Evolutionary conservation across 257 asterid genomes (phyloP), one percentile per base, ranked within the genome.

Genomic region (Nicotiana attenuata): DNA sequence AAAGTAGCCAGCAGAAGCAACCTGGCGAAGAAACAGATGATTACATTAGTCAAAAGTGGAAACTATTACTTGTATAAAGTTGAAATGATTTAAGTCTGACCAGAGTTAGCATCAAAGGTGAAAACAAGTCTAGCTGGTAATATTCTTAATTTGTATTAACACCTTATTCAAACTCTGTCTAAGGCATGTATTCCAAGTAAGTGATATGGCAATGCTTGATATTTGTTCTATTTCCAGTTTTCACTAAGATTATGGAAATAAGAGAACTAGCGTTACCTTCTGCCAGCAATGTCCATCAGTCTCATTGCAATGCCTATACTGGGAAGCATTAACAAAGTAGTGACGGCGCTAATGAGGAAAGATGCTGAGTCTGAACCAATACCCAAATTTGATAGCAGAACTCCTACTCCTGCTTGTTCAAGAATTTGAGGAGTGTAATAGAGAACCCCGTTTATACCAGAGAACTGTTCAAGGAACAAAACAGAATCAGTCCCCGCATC

Each of bases 391-490:
- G 97, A 84, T 19, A 96, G 89, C 77, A 96, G 95, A 85, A 91
- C 84, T 66, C 98, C 97, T 20, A 96, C 99, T 19, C 99, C 99
- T 0, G 99, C 99, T 92, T 93, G 96, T 87, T 92, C 92, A 77
- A 96, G 97, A 82, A 96, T 96, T 94, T 96, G 98, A 84, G 99
- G 99, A 61, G 99, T 94, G 89, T 96, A 96, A 88, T 94, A 94
- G 13, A 96, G 94, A 80, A 96, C 98, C 41, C 99, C 99, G 52
- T 92, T 96, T 45, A 96, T 96, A 41, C 99, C 99, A 45, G 98
- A 91, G 83, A 96, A 96, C 99, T 96, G 90, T 22, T 38, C 22
- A 79, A 64, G 63, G 55, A 33, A 45, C 22, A 53, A 35, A 47
- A 14, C 31, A 65, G n/a, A 6, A 22, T 50, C 41, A 50, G 19